Conservation (phyloP, 2,329 filamentous ascomycete genomes). For the Gnomoniopsis smithogilvyi region DNA sequence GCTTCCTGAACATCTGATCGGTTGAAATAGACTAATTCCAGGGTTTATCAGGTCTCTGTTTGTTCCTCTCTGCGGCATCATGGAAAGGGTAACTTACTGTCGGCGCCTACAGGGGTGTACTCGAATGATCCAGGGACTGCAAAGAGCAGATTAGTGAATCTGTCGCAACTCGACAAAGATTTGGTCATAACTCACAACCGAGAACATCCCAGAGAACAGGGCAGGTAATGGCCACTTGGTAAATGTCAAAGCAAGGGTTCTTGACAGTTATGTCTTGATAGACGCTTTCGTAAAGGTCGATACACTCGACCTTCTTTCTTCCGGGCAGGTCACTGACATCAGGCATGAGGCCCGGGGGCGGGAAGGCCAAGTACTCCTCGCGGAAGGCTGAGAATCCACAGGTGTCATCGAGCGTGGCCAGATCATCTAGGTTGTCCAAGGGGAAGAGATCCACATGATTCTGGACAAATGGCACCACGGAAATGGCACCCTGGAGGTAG, state of each 20-base stretch:
- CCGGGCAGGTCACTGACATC: constrained; percentile 34
- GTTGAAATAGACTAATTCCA: constrained; percentile 61
- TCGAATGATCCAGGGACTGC: constrained; percentile 55
- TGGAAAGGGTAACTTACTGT: constrained; percentile 18
- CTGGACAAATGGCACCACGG: constrained; percentile 57
- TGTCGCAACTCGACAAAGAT: background rate
- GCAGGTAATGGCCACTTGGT: constrained; percentile 70
- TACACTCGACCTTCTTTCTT: constrained; percentile 45
- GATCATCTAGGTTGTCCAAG: constrained; percentile 58
- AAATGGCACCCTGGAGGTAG: constrained; percentile 40
- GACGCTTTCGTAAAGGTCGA: constrained; percentile 53
- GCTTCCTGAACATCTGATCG: constrained; percentile 62
- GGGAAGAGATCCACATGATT: constrained; percentile 53
- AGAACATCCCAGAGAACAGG: constrained; percentile 68
- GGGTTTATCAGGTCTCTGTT: background rate
- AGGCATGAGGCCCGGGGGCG: constrained; percentile 61
- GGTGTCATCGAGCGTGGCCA: constrained; percentile 43
- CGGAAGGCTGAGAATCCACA: constrained; percentile 64
- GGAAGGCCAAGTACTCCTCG: constrained; percentile 63
- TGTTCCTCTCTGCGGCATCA: background rate
- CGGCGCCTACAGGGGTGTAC: constrained; percentile 61
- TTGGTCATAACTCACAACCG: constrained; percentile 35
- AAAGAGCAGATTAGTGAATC: constrained; percentile 1
- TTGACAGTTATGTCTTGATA: constrained; percentile 47
- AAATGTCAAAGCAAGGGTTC: constrained; percentile 80